phyloP scores from a whole-genome alignment of 148 eudicot genomes.

The Persicaria maculosa region DNA sequence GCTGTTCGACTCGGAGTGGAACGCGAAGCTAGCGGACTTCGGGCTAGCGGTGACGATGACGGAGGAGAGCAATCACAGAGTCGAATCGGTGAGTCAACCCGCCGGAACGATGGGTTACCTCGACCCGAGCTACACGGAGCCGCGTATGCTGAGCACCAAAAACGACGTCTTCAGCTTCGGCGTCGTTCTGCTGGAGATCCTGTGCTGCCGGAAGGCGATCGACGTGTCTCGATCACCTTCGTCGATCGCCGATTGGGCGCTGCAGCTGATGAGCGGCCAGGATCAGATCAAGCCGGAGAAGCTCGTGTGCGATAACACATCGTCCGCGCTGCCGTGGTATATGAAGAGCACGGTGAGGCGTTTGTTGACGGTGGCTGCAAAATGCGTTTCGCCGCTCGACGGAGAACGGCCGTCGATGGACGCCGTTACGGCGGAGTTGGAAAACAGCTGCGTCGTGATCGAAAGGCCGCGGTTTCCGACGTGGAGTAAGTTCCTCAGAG shows the following conservation, averaged over 20 bases:
- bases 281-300: conserved; percentile 8
- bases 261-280: conserved; percentile 23
- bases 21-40: conserved; percentile 56
- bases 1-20: conserved; percentile 49
- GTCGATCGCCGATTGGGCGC: conserved; percentile 53
- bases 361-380: conserved; percentile 36
- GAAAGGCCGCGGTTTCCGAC: conserved; percentile 13
- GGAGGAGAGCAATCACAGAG: conserved; percentile 18
- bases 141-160: conserved; percentile 50
- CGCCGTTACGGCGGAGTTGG: conserved; percentile 36
- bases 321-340: conserved; percentile 18
- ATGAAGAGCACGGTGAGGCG: conserved; percentile 23
- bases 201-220: conserved; percentile 50
- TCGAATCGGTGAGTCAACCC: conserved; percentile 30
- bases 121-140: conserved; percentile 61
- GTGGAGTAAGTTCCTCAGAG: conserved; percentile 25
- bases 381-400: conserved; percentile 34
- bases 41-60: conserved; percentile 39
- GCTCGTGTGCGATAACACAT: conserved; percentile 32
- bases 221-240: conserved; percentile 41
- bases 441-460: conserved; percentile 19
- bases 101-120: conserved; percentile 81
- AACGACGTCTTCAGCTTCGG: conserved; percentile 74
- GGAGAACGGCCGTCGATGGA: conserved; percentile 44
- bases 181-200: conserved; percentile 54